Conservation (phyloP, 2,329 filamentous ascomycete species). For the Colletotrichum navitas region DNA sequence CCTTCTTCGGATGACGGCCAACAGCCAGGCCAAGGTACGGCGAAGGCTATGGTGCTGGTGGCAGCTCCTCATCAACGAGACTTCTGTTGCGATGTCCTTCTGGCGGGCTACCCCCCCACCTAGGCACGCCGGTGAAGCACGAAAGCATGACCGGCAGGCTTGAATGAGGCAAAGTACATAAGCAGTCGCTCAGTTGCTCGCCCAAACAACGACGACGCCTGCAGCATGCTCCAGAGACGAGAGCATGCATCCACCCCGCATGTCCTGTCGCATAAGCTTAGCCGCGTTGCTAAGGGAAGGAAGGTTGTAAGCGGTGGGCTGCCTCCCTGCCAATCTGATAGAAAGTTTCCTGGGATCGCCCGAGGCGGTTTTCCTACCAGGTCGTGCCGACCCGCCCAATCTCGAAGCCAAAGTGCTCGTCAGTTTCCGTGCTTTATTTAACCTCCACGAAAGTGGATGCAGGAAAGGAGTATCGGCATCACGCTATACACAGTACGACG, state of each 20-base stretch:
- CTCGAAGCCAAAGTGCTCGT: neutral
- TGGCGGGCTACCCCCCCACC: no score
- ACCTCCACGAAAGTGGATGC: neutral
- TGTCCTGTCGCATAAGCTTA: constrained; percentile 7
- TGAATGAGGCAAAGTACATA: neutral
- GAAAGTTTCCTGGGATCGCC: neutral
- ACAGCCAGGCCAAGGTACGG: constrained; percentile 10
- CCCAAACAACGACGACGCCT: constrained; percentile 17
- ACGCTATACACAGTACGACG: neutral
- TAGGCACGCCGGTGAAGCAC: neutral
- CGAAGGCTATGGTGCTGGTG: constrained; percentile 10
- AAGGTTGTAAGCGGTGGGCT: neutral
- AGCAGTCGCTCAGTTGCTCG: constrained; percentile 25
- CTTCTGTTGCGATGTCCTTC: constrained; percentile 4
- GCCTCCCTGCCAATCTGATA: constrained; percentile 1
- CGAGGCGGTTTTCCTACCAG: neutral
- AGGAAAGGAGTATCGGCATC: neutral
- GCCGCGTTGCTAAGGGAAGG: neutral
- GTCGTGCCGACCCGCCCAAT: neutral
- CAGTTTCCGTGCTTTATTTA: neutral
- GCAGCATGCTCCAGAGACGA: no score
- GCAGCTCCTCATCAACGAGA: constrained; percentile 15
- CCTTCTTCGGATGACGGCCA: neutral
- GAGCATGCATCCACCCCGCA: constrained; percentile 18
- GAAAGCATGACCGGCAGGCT: no score